These are phyloP conservation scores for Aspergillus persii DNA, from an alignment of 2,329 filamentous ascomycete species.

Conservation along the genomic window DNA sequence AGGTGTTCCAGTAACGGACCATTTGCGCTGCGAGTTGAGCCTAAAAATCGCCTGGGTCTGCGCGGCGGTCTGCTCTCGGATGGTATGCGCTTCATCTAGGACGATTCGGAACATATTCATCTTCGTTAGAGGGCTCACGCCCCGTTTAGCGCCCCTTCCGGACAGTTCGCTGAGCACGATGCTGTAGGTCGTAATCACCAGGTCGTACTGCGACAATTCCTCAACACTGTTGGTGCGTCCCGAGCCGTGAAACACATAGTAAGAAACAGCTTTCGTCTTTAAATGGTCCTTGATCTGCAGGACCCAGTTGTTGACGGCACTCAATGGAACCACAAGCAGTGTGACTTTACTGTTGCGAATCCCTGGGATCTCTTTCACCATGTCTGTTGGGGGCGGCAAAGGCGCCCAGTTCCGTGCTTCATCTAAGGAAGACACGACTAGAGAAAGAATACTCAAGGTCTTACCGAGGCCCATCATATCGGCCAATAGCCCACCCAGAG, in stretches of 20 bases:
- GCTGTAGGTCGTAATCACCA: conserved; percentile 91
- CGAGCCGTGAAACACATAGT: conserved; percentile 83
- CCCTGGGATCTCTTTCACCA: conserved; percentile 30
- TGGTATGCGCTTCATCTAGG: conserved; percentile 91
- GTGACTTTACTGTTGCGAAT: conserved; percentile 72
- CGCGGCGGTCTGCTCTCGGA: conserved; percentile 77
- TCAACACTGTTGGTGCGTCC: conserved; percentile 68
- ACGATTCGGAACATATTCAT: conserved; percentile 93
- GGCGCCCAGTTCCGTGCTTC: conserved; percentile 63
- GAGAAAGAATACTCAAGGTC: conserved; percentile 78
- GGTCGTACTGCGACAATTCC: conserved; percentile 69
- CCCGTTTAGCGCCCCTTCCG: conserved; percentile 61
- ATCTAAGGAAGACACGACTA: conserved; percentile 65
- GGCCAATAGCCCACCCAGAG: conserved; percentile 71
- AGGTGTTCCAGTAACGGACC: conserved; percentile 96
- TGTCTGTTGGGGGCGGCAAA: conserved; percentile 47
- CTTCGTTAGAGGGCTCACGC: conserved; percentile 63
- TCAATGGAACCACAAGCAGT: conserved; percentile 82
- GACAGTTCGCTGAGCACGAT: conserved; percentile 78
- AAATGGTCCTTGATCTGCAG: conserved; percentile 86
- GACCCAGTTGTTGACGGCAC: conserved; percentile 91
- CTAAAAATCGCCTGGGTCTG: conserved; percentile 83
- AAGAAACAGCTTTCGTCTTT: conserved; percentile 60
- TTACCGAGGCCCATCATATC: conserved; percentile 92
- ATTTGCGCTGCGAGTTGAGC: conserved; percentile 75